These are phyloP conservation scores for Biscogniauxia mediterranea DNA, from an alignment of 2,329 filamentous ascomycete species.

Conservation along the genomic window DNA sequence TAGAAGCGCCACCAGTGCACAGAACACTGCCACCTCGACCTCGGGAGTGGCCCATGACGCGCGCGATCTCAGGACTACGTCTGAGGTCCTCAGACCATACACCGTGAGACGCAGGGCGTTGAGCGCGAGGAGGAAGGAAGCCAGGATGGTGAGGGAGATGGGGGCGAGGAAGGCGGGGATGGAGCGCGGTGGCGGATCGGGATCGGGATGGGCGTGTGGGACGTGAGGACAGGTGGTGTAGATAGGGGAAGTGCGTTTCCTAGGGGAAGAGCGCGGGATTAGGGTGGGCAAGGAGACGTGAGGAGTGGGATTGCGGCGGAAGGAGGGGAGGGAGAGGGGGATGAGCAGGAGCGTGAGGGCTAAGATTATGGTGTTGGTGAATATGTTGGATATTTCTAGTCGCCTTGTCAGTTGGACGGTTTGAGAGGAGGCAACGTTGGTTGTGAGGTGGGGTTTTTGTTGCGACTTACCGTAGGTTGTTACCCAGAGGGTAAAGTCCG, in stretches of 20 bases:
- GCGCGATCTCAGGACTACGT: too few species aligned
- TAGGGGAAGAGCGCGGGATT: too few species aligned
- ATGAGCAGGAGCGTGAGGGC: background rate
- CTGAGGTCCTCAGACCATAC: too few species aligned
- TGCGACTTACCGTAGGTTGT: constrained; percentile 13
- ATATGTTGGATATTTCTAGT: background rate
- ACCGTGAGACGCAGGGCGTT: background rate
- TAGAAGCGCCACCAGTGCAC: background rate
- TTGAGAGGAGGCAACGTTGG: too few species aligned
- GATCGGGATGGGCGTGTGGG: too few species aligned
- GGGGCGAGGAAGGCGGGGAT: background rate
- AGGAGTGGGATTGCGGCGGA: background rate
- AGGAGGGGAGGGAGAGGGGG: background rate
- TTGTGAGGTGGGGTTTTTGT: constrained; percentile 2
- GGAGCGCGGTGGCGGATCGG: too few species aligned
- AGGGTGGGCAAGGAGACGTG: too few species aligned
- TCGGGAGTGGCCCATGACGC: background rate
- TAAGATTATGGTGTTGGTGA: background rate
- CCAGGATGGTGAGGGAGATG: background rate
- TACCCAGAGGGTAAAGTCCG: constrained; percentile 9
- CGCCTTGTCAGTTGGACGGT: too few species aligned
- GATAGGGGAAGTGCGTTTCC: too few species aligned
- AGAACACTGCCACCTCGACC: background rate
- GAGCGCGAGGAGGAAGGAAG: background rate
- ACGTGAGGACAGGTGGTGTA: too few species aligned